Evolutionary conservation across 1,284 basidiomycete species (phyloP).

Genomic region (Golubevia pallescens): DNA sequence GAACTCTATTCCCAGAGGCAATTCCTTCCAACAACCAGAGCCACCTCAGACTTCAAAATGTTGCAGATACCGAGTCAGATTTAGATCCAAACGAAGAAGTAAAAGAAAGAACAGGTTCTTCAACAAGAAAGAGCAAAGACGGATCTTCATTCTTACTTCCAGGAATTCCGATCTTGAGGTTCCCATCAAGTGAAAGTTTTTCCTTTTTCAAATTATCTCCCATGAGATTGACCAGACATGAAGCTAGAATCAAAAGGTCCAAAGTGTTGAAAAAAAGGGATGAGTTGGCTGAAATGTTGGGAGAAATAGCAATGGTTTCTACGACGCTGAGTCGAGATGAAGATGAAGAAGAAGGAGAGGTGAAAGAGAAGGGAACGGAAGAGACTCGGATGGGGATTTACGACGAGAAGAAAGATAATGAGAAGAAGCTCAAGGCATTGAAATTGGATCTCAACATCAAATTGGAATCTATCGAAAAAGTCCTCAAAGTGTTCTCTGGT

Average conservation of each 20-base stretch:
- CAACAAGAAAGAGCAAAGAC: too few relatives aligned
- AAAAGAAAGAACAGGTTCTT: neutral
- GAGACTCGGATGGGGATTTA: neutral
- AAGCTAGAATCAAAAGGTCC: constrained; percentile 36
- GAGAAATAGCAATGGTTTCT: constrained; percentile 9
- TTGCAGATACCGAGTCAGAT: neutral
- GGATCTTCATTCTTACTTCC: too few relatives aligned
- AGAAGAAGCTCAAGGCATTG: neutral
- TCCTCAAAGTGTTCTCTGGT: too few relatives aligned
- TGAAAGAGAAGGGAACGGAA: neutral
- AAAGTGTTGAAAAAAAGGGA: constrained; percentile 29
- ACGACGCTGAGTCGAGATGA: too few relatives aligned
- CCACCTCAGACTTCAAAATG: neutral
- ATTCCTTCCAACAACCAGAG: neutral
- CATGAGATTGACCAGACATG: constrained; percentile 31
- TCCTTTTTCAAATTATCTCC: constrained; percentile 23
- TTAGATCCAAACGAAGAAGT: neutral
- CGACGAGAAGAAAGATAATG: neutral
- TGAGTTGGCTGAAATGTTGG: constrained; percentile 30
- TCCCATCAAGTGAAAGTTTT: neutral
- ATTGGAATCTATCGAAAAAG: too few relatives aligned
- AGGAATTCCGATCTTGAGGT: too few relatives aligned
- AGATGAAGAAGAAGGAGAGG: neutral
- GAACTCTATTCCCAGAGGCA: constrained; percentile 33
- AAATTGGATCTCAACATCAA: too few relatives aligned